Base-by-base conservation (phyloP, 257 asterid genomes). In the Lantana camara region DNA sequence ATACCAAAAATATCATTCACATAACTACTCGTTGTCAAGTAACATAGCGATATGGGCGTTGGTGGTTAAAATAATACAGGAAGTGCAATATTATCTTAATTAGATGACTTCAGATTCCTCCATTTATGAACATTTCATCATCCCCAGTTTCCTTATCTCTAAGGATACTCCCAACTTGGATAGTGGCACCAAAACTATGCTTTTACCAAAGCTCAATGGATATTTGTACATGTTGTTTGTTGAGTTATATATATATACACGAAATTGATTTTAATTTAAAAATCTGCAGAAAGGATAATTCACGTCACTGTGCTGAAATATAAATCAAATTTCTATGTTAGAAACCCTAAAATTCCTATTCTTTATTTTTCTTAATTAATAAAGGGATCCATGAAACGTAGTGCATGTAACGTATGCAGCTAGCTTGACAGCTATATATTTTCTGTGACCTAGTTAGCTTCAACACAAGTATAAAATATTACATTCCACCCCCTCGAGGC, bases 121-220 rank as follows among this genome's bases (percentile, higher is more conserved):
- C 3, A 42, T 45, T 60, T 11, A 35, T 35, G 40, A 27, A 24
- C 14, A 46, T 30, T 62, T 47, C 27, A n/a, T 46, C 20, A 17
- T 21, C 30, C 9, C 23, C 41, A 20, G 51, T 57, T 57, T 32
- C 69, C 68, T 72, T 52, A 59, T 73, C 77, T 44, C 55, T 38
- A 22, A 11, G 40, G 24, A 22, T 47, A 14, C 21, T 44, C 46
- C 54, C 71, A 68, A 61, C 46, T 55, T 52, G 75, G 44, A 63
- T 32, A 22, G 79, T 64, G 29, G 29, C 61, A 70, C 68, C 80
- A 65, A 75, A 75, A 20, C 60, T 70, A 60, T 75, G 73, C 76
- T 75, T 70, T 73, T 64, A 44, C 32, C 68, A 58, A 38, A 57
- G 53, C 50, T n/a, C 57, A 37, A 38, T 64, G 59, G 64, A 65